These are phyloP conservation scores for Candida sakaeoensis DNA, from an alignment of 805 yeast genomes.

Conservation along the genomic window DNA sequence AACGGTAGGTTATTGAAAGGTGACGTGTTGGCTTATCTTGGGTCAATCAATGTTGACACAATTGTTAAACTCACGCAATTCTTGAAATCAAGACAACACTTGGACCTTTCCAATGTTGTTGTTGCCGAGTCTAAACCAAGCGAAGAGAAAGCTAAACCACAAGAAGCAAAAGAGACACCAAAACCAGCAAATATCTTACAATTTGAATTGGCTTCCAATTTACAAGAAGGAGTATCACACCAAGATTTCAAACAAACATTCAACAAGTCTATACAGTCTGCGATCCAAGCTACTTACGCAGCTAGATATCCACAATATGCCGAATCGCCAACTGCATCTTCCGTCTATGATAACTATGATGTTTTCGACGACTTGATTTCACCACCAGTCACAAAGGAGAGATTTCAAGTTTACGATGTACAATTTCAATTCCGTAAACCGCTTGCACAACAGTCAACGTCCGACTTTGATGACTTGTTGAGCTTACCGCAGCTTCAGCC, in stretches of 20 bases:
- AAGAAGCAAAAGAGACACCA: conserved; percentile 16
- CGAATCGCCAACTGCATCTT: conserved; percentile 26
- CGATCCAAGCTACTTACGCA: conserved; percentile 30
- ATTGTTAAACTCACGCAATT: conserved; percentile 52
- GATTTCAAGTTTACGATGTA: conserved; percentile 32
- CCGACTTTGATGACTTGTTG: conserved; percentile 32
- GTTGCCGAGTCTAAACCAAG: conserved; percentile 26
- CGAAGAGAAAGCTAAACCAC: conserved; percentile 8
- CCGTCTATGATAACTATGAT: conserved; percentile 16
- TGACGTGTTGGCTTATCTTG: conserved; percentile 82
- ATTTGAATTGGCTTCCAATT: conserved; percentile 22
- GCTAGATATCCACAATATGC: conserved; percentile 35
- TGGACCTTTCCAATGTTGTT: conserved; percentile 71
- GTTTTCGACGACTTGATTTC: conserved; percentile 37
- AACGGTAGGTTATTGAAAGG: conserved; percentile 86
- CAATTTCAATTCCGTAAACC: conserved; percentile 20
- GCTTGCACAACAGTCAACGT: conserved; percentile 8
- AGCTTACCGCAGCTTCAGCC: conserved; percentile 17
- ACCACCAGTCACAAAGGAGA: conserved; percentile 30
- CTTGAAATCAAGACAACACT: conserved; percentile 52
- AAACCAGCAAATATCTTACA: conserved; percentile 26
- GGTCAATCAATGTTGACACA: conserved; percentile 59
- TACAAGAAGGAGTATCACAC: conserved; percentile 23
- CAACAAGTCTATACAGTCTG: conserved; percentile 26
- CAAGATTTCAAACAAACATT: conserved; percentile 28